Conservation (phyloP, 1,284 basidiomycete genomes). For the Xerocomus minutiporus region DNA sequence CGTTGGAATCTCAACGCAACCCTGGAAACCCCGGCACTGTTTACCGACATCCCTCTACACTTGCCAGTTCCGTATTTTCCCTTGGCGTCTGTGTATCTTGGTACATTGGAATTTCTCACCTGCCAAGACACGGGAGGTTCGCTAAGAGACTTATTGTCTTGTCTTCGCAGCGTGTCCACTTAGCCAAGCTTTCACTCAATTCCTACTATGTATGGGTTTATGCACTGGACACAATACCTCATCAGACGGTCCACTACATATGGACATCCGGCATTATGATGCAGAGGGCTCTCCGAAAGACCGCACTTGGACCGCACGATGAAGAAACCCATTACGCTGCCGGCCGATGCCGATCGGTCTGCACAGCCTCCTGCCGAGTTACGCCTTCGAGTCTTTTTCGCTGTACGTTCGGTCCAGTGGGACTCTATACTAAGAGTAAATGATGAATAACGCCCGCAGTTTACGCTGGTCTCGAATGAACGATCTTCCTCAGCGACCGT, state of each 20-base stretch:
- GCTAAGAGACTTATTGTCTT: not conserved
- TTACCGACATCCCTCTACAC: conserved; percentile 11
- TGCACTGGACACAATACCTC: no score
- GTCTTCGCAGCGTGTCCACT: no score
- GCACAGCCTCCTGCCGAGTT: not conserved
- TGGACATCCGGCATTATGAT: not conserved
- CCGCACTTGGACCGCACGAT: not conserved
- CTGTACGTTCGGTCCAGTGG: conserved; percentile 19
- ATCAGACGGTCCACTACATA: no score
- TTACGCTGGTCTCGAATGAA: not conserved
- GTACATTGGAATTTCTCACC: not conserved
- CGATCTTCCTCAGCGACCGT: not conserved
- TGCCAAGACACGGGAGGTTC: not conserved
- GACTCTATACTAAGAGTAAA: not conserved
- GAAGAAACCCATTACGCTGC: conserved; percentile 1
- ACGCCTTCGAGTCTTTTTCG: conserved; percentile 22
- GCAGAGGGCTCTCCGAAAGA: not conserved
- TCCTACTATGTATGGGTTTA: no score
- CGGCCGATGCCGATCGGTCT: conserved; percentile 23
- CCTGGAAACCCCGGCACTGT: conserved; percentile 23
- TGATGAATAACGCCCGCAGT: not conserved
- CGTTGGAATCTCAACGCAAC: conserved; percentile 26
- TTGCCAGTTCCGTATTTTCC: conserved; percentile 14
- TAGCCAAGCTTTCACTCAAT: no score
- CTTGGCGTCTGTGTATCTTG: not conserved